phyloP scores from a whole-genome alignment of 345 rosid species.

The Hypericum androsaemum region DNA sequence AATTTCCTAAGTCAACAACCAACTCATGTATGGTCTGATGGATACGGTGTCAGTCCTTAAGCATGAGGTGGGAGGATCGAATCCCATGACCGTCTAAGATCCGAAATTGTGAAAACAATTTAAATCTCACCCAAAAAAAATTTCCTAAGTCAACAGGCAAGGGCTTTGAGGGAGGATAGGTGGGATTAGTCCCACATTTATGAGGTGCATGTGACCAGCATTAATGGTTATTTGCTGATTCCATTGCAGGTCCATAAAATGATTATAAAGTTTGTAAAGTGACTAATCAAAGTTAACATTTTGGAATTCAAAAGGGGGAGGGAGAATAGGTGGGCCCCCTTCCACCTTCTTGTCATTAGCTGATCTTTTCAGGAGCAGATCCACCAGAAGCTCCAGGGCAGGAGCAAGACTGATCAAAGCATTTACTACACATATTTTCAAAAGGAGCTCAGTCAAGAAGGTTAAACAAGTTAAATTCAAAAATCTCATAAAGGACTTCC shows the following conservation, averaged over 20 bases:
- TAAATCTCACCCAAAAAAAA: too few relatives aligned
- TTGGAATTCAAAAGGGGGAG: slow-evolving; percentile 8
- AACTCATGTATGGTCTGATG: too few relatives aligned
- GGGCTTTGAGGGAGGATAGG: slow-evolving; percentile 2
- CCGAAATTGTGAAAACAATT: too few relatives aligned
- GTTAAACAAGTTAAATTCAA: background rate
- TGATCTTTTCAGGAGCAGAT: slow-evolving; percentile 9
- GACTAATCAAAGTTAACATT: slow-evolving; percentile 7
- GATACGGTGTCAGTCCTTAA: too few relatives aligned
- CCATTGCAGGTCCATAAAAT: slow-evolving; percentile 17
- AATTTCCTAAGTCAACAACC: slow-evolving; percentile 15
- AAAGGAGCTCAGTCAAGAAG: slow-evolving; percentile 1
- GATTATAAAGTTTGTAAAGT: slow-evolving; percentile 9
- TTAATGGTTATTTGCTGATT: slow-evolving; percentile 19
- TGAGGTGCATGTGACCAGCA: slow-evolving; percentile 36
- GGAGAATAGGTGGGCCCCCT: background rate
- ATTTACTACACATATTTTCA: slow-evolving; percentile 12
- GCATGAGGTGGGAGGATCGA: too few relatives aligned
- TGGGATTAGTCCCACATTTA: slow-evolving; percentile 22
- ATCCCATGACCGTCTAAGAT: too few relatives aligned
- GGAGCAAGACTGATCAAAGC: slow-evolving; percentile 8
- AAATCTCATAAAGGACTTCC: too few relatives aligned
- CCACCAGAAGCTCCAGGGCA: slow-evolving; percentile 1
- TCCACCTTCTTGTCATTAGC: slow-evolving; percentile 11
- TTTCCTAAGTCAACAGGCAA: slow-evolving; percentile 13